Base-by-base conservation (phyloP, 2,329 filamentous ascomycete species). In the Paraconiothyrium sp. region DNA sequence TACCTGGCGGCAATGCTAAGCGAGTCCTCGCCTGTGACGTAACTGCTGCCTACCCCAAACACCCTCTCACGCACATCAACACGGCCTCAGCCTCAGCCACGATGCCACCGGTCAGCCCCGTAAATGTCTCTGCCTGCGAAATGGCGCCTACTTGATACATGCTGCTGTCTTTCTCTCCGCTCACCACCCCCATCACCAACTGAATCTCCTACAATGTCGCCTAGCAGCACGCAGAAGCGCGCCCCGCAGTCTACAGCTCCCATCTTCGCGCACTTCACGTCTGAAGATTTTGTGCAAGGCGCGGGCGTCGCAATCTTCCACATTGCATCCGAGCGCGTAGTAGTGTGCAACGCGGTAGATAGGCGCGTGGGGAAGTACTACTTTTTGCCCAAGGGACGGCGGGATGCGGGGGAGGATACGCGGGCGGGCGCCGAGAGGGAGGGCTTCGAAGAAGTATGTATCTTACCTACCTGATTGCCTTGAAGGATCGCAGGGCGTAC, bases 291-390 rank as follows among this genome's bases (percentile, higher is more conserved):
- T 47, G 67, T 77, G 2, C 63, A 72, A 2, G 73, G 73, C 16
- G 73, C 68, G 4, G 83, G 83, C 14, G 81, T 84, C 0, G 83
- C 82, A 1, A 85, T 85, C 44, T 85, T 85, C 71, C 83, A 85
- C 63, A 66, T 85, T 27, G 80, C 81, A 1, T 76, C 78, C 8
- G 68, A 70, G 6, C 72, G 83, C 43, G 82, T 84, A 1, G 83
- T 85, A 1, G 69, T 85, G 11, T 84, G 83, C 72, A 82, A 80
- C 62, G 80, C 83, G 60, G 70, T 69, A 14, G 74, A 81, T 57
- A 59, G 67, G 8, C 60, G 66, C 4, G 73, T 68, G 3, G 62
- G 57, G 24, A 69, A 72, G 27, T 81, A 81, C 66, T 84, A 78
- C 67, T 85, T 85, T 66, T 68, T 85, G 9, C 83, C 83, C 5